Base-by-base conservation (phyloP, 2,329 filamentous ascomycete genomes). In the Diaporthe helianthi region DNA sequence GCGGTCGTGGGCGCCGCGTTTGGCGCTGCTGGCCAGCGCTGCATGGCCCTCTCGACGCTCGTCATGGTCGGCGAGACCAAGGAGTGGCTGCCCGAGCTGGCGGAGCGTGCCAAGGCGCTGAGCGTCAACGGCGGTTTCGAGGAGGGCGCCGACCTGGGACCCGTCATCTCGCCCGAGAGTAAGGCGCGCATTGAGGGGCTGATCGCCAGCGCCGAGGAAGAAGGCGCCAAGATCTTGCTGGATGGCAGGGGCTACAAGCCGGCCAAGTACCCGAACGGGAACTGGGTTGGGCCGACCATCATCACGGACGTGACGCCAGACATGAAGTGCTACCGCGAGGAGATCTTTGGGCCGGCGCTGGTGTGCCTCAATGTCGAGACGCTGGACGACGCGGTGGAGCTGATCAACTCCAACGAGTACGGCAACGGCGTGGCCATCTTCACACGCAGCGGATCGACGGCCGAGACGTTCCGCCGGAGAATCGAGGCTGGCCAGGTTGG, bases 361-460 rank as follows among this genome's bases (percentile, higher is more conserved):
- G 92, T 96, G 69, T 94, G 92, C 82, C 83, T 96, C 72, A 92
- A 93, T 76, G 91, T 92, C 22, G 87, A 90, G 51, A 93, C 91
- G 7, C 86, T 95, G 67, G 91, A 94, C 76, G 92, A 93, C 65
- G 93, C 92, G 46, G 90, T 96, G 75, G 87, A 92, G 38, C 83
- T 94, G 73, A 94, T 96, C 84, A 96, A 96, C 83, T 84, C 83
- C 71, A 96, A 96, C 81, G 91, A 94, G 80, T 96, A 96, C 79
- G 93, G 93, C 74, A 96, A 96, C 83, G 93, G 93, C 73, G 90
- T 90, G 13, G 92, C 93, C 75, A 93, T 96, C 83, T 96, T 96
- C 84, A 96, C 93, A 17, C 86, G 87, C 73, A 92, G 89, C 24
- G 93, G 93, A 26, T 84, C 92, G 8, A 93, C 92, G 17, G 93